Base-by-base conservation (phyloP, 192 early-diverging fungal species). In the Paraglomus occultum region DNA sequence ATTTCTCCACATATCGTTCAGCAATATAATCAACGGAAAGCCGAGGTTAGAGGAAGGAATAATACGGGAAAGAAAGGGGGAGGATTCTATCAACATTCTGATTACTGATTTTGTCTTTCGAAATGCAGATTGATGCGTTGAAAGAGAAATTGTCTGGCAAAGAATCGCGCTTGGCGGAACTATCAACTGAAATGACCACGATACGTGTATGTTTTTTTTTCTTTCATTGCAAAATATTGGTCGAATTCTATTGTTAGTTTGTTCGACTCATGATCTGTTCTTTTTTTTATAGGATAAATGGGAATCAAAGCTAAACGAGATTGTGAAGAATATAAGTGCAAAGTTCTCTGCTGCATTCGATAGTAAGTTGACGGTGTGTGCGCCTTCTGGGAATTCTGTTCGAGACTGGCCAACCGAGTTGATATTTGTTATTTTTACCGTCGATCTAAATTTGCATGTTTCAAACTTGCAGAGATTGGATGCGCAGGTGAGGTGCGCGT, bases 401-500 rank as follows among this genome's bases (percentile, higher is more conserved):
- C n/a, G n/a, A n/a, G n/a, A n/a, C 23, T 39, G 12, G 15, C 15
- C n/a, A 61, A n/a, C 9, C 9, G 20, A 40, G 15, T 12, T 62
- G 39, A 0, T 12, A 23, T 51, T 49, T 73, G 49, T 61, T 17
- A 5, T 47, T 6, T n/a, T n/a, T n/a, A n/a, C 40, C 8, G 48
- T 71, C 46, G 48, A 46, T 20, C 12, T 15, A 46, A 18, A 45
- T 23, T 64, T 23, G 44, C 22, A 18, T 50, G 9, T 4, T 17
- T 7, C 6, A 40, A 50, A 9, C 0, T 38, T 1, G 12, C 58
- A 89, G 87, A 77, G 17, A 93, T 95, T 75, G 89, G 86, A 15
- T 93, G 90, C 73, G 87, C 85, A 18, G 92, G 90, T 15, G 89
- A 93, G 73, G 87, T 94, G 4, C 74, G 75, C 42, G 62, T 90